Evolutionary conservation across 441 rosid genomes (phyloP).

Genomic region (Rhodomyrtus psidioides): DNA sequence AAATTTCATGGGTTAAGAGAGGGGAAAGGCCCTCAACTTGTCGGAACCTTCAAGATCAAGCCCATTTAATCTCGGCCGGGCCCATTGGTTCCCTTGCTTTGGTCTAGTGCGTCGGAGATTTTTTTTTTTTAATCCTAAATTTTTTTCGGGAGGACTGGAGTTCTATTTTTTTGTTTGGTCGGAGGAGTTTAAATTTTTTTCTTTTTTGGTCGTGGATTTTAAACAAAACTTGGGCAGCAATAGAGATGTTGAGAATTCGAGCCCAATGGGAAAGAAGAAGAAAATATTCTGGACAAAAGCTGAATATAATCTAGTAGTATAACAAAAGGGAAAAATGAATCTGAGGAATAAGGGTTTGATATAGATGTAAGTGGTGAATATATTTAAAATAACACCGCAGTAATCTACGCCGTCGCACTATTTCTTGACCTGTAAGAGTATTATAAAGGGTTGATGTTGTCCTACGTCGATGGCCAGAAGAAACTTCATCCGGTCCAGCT

Average conservation of each 20-base stretch:
- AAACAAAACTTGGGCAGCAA: background rate
- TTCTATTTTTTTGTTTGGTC: background rate
- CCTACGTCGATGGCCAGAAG: too few species aligned
- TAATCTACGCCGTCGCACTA: too few species aligned
- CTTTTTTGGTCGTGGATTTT: background rate
- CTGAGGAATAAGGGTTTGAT: too few species aligned
- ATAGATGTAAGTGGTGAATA: too few species aligned
- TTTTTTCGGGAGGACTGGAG: background rate
- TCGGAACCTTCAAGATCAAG: background rate
- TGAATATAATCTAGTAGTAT: too few species aligned
- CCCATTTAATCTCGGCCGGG: background rate
- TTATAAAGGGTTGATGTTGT: too few species aligned
- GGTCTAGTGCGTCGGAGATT: background rate
- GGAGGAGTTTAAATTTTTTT: too few species aligned
- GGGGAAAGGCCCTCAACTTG: background rate
- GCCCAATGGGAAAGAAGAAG: background rate
- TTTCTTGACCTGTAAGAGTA: too few species aligned
- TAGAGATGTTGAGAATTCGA: background rate
- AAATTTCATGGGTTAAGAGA: background rate
- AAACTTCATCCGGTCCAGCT: too few species aligned
- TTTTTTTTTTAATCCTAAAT: accelerated
- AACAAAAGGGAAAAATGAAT: too few species aligned
- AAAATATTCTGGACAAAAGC: too few species aligned
- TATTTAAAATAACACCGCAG: too few species aligned
- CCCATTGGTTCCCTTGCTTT: background rate